Evolutionary conservation across 2,329 filamentous ascomycete genomes (phyloP).

Genomic region (Botryotinia globosa): DNA sequence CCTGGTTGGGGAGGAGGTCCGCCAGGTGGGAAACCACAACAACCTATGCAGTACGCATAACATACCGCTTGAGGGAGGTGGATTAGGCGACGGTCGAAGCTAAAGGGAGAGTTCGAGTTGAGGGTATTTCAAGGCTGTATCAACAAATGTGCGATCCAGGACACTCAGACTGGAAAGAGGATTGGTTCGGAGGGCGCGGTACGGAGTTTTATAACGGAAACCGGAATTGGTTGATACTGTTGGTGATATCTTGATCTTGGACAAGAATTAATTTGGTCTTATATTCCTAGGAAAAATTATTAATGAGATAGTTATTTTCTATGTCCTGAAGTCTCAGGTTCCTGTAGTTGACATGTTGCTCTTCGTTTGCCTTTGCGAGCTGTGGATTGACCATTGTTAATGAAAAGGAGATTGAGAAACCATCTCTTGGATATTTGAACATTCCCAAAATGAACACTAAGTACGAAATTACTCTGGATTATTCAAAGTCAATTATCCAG

Average conservation of each 20-base stretch:
- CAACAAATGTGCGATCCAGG: neutral
- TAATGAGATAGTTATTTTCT: neutral
- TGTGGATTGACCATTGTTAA: neutral
- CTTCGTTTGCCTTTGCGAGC: neutral
- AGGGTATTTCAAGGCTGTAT: neutral
- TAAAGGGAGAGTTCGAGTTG: neutral
- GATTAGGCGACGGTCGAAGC: too few species aligned
- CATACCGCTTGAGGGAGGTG: neutral
- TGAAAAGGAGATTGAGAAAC: neutral
- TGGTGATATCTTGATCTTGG: neutral
- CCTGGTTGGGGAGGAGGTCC: conserved; percentile 33
- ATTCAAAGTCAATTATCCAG: neutral
- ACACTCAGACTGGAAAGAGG: neutral
- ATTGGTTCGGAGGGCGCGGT: neutral
- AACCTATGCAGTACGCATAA: conserved; percentile 38
- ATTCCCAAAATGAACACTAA: neutral
- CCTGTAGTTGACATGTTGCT: neutral
- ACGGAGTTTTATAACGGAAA: neutral
- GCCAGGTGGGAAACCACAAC: conserved; percentile 30
- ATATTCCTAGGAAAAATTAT: neutral
- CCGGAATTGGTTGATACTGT: neutral
- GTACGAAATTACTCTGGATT: neutral
- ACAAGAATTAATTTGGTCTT: neutral
- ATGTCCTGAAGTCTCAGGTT: conserved; percentile 14
- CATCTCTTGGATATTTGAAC: neutral